Conservation (phyloP, 1,139 yeast genomes). For the Sugiyamaella castrensis region DNA sequence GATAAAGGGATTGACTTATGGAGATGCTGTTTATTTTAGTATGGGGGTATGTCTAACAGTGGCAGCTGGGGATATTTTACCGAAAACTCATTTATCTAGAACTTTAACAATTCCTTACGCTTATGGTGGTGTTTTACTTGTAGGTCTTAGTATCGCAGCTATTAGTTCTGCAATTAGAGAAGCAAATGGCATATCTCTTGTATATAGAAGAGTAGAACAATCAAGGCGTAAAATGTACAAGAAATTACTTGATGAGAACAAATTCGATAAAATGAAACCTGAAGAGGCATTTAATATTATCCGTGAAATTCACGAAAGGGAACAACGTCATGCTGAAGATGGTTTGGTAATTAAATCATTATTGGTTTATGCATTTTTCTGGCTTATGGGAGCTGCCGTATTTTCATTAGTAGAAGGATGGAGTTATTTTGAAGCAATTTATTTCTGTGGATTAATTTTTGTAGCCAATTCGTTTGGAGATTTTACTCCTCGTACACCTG, state of each 20-base stretch:
- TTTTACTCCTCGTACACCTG: constrained; percentile 55
- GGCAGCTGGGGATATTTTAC: constrained; percentile 74
- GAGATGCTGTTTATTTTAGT: constrained; percentile 66
- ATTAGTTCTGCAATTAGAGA: constrained; percentile 61
- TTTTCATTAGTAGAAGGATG: constrained; percentile 60
- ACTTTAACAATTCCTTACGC: constrained; percentile 62
- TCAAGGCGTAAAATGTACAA: constrained; percentile 20
- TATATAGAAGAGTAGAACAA: constrained; percentile 27
- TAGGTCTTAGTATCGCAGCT: constrained; percentile 71
- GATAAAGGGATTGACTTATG: constrained; percentile 44
- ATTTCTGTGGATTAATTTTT: constrained; percentile 71
- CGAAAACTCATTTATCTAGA: constrained; percentile 50
- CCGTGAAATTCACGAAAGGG: constrained; percentile 46
- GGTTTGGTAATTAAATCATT: constrained; percentile 45
- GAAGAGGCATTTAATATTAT: constrained; percentile 52
- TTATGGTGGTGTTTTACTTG: constrained; percentile 61
- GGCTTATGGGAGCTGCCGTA: constrained; percentile 69
- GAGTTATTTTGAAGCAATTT: constrained; percentile 65
- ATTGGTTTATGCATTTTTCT: constrained; percentile 51
- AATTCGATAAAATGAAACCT: constrained; percentile 21
- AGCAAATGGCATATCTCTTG: constrained; percentile 54
- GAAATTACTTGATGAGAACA: constrained; percentile 10
- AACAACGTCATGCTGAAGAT: constrained; percentile 36
- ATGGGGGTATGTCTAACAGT: constrained; percentile 70
- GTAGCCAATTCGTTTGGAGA: constrained; percentile 87